Base-by-base conservation (phyloP, 1,284 basidiomycete genomes). In the Trichosporon coremiiforme region DNA sequence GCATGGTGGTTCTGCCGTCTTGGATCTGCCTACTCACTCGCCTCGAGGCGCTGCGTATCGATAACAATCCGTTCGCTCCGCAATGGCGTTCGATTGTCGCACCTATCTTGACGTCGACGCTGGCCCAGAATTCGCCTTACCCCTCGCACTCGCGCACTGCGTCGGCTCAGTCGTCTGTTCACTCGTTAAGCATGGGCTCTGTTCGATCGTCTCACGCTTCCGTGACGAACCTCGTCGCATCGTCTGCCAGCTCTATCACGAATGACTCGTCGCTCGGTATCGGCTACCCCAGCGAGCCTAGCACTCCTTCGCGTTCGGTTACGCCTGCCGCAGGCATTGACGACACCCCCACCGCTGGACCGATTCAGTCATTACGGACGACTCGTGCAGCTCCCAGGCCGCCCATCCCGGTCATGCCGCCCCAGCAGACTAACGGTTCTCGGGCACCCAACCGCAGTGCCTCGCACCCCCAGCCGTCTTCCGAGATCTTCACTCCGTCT, bases 21-120 rank as follows among this genome's bases (percentile, higher is more conserved):
- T 99, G 97, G 96, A 86, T 99, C 57, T 93, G 92, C 80, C 88
- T 92, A 38, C 86, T 99, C 36, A 87, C 89, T 20, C 88, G 88
- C 50, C 87, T 99, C 64, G 93, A 96, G 81, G 91, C 90, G 4
- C 86, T 99, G 2, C 90, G 91, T 73, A 88, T 99, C 35, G 96
- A 98, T 75, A 92, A 90, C 36, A 99, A 99, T 81, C 91, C 93
- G 8, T 97, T 98, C 83, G 90, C 92, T 73, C 90, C 91, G 3
- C 91, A 94, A 2, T 98, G 95, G 94, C 89, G 89, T 77, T 89
- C 90, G 36, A 86, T 99, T 68, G 90, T 97, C 31, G 90, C 91
- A 70, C 94, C 94, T 2, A 82, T 84, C 67, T 71, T 80, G 20
- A 69, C 77, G 17, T 68, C 68, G 35, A 72, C 77, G 17, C 60